Base-by-base conservation (phyloP, 179 eudicot genomes). In the Sideroxylon spinosum region DNA sequence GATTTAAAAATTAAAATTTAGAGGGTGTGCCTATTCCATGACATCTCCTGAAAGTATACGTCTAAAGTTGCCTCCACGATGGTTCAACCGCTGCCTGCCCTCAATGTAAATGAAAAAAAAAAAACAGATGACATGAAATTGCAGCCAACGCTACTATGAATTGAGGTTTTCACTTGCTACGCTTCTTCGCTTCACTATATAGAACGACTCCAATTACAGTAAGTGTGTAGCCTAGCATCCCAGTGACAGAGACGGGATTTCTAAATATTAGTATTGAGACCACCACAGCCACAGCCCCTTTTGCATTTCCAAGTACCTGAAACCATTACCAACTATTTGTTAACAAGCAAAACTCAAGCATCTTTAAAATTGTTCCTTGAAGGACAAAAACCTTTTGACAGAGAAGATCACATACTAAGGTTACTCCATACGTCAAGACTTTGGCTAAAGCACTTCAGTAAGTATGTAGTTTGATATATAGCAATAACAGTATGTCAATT, bases 251-350 rank as follows among this genome's bases (percentile, higher is more conserved):
- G 64, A 92, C 97, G 0, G 97, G 97, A 78, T 92, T 92, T 76
- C 80, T 90, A 57, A 92, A 92, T 75, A 92, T 92, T 84, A 92
- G 81, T 78, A 92, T 89, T 6, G 97, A 92, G 72, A 92, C 87
- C 6, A 92, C 97, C 74, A 92, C 94, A 22, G 97, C 91, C 8
- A 91, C 92, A 1, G 93, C 96, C 26, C 96, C 96, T 86, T 90
- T 91, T 46, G 96, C 96, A 62, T 91, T 91, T 70, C 96, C 93
- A 28, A 91, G 88, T 50, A 91, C 96, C 96, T 91, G 87, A 20
- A 82, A 83, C 25, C 23, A 6, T 9, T 22, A 20, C 9, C 66
- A 73, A 65, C 14, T 14, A 76, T 76, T 76, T 70, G 57, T 26
- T 22, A 78, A 70, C 78, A 72, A 62, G 66, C 56, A 29, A 25